These are phyloP conservation scores for Leptomonas pyrrhocoris DNA, from an alignment of 208 protist species.

Conservation along the genomic window DNA sequence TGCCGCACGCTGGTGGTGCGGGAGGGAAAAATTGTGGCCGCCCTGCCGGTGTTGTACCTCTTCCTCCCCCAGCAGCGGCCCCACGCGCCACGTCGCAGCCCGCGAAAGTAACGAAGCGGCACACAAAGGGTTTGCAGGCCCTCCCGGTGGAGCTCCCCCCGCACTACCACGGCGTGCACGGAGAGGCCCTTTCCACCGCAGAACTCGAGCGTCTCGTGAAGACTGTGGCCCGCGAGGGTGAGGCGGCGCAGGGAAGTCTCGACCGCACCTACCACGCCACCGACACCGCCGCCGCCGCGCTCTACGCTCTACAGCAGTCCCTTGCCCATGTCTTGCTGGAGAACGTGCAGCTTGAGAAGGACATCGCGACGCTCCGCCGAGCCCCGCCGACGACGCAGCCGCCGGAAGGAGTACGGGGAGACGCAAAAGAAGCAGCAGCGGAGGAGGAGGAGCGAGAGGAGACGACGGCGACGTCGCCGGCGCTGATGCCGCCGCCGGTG, in stretches of 20 bases:
- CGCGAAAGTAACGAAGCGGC: neutral
- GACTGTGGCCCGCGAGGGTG: conserved; percentile 11
- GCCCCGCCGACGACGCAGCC: neutral
- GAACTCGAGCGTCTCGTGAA: conserved; percentile 29
- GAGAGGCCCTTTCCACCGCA: conserved; percentile 25
- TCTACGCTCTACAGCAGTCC: conserved; percentile 44
- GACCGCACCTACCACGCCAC: conserved; percentile 21
- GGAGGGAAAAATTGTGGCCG: neutral
- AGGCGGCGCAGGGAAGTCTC: conserved; percentile 9
- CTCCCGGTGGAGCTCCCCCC: conserved; percentile 28
- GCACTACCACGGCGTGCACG: conserved; percentile 36
- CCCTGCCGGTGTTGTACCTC: neutral
- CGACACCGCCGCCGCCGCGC: conserved; percentile 28
- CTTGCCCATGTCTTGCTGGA: conserved; percentile 43
- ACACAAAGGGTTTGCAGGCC: neutral
- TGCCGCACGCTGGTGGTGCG: neutral
- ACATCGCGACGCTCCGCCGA: conserved; percentile 22
- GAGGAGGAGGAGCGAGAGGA: neutral
- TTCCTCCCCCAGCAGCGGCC: neutral
- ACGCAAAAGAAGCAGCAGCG: neutral
- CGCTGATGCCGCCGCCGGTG: neutral
- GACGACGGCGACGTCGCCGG: neutral
- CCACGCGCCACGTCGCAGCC: too few relatives aligned
- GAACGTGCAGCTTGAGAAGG: conserved; percentile 62
- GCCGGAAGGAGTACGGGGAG: neutral